Base-by-base conservation (phyloP, 1,284 basidiomycete genomes). In the Kwoniella shivajii region DNA sequence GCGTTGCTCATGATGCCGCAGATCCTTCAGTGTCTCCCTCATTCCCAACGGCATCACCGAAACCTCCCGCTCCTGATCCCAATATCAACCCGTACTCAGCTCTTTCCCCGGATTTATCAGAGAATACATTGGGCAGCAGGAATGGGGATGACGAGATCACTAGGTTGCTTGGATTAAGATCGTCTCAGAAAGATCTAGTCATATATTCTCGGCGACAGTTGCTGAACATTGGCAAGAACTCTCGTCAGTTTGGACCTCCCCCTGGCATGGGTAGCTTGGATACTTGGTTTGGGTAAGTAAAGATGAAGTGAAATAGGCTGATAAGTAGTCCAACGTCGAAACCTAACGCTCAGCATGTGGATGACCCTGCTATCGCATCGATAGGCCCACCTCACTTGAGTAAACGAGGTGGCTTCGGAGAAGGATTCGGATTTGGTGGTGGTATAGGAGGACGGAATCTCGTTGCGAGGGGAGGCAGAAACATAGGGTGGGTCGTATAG, bases 341-440 rank as follows among this genome's bases (percentile, higher is more conserved):
- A 31, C 22, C 54, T 10, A 56, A 54, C 24, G 37, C 36, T 2
- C 27, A 42, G n/a, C 50, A 53, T 26, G 18, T 63, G 11, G 72
- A 73, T 9, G 72, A 74, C 59, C 73, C 74, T 4, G 74, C 74
- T 10, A 75, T 75, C 7, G 71, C 72, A 11, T 67, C 67, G 3
- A 72, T 75, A 18, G 64, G 67, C 20, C 59, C 54, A 36, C 64
- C 61, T 13, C 50, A 41, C 20, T 39, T 49, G 1, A 49, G 60
- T 20, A 59, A 64, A 41, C 58, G 66, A 27, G 65, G 65, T 16
- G 69, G 74, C 9, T 76, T 71, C 38, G 74, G 72, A 1, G 73
- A 76, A 49, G 74, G 74, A 1, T 76, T 76, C 49, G 74, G 74
- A 1, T 76, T 68, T 50, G 74, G 74, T 14, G 74, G 73, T 13